These are phyloP conservation scores for Kodamaea sagamina DNA, from an alignment of 805 yeast genomes.

Conservation along the genomic window DNA sequence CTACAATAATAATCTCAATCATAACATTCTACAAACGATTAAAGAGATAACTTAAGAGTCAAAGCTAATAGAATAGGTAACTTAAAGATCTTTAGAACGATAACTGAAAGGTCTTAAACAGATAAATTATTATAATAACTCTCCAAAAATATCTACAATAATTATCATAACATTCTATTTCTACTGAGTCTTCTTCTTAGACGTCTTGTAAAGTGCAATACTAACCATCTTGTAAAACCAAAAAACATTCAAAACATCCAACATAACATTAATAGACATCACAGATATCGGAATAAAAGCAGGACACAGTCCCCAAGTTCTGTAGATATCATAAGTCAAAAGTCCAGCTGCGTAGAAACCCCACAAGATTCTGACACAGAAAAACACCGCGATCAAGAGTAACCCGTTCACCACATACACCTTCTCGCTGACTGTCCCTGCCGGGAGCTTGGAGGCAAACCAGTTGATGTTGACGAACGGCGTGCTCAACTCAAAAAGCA, in stretches of 20 bases:
- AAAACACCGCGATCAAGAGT: conserved; percentile 66
- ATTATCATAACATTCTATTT: no score
- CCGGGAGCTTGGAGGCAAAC: conserved; percentile 80
- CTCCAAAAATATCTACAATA: no score
- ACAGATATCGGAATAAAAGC: conserved; percentile 49
- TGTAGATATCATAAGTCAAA: conserved; percentile 51
- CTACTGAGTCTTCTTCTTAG: conserved; percentile 7
- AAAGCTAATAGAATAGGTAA: no score
- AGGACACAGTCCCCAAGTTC: conserved; percentile 48
- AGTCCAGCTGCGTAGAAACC: conserved; percentile 72
- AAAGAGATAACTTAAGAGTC: no score
- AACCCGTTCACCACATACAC: conserved; percentile 70
- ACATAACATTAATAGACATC: conserved; percentile 57
- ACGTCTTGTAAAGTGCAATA: conserved; percentile 60
- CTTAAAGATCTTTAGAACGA: no score
- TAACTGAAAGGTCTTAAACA: no score
- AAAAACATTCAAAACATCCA: conserved; percentile 68
- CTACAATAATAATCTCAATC: no score
- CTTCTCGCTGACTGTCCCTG: conserved; percentile 57
- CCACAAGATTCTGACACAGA: conserved; percentile 79
- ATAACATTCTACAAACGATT: no score
- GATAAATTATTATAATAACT: no score
- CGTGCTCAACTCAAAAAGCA: conserved; percentile 84
- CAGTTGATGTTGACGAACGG: conserved; percentile 95
- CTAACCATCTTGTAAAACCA: conserved; percentile 90